Base-by-base conservation (phyloP, 1,284 basidiomycete species). In the Sparassis latifolia region DNA sequence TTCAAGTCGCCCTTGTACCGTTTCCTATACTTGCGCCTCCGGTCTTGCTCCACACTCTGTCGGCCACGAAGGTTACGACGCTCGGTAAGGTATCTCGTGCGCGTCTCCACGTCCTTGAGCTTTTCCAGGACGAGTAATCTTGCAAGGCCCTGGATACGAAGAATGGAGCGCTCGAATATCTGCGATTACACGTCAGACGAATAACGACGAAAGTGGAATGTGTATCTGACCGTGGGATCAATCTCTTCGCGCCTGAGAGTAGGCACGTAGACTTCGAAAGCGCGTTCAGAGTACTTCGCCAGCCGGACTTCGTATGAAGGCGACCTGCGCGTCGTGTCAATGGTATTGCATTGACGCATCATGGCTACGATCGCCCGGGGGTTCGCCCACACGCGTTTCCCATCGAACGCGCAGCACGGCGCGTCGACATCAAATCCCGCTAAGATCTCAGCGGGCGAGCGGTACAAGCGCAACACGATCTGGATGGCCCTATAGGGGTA, bases 341-440 rank as follows among this genome's bases (percentile, higher is more conserved):
- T 71, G 0, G 76, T 79, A 61, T 82, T 82, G 62, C 73, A 73
- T 61, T 82, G 80, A 10, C 77, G 74, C 74, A 83, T 81, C 70
- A 77, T 73, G 5, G 79, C 73, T 10, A 76, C 64, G 49, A 81
- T 70, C 9, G 78, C 73, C 5, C 79, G 70, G 2, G 80, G 80
- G 55, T 74, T 80, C 3, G 76, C 77, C 68, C 73, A 77, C n/a
- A 82, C 75, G 29, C 71, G 74, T 51, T 68, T 53, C 62, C 77
- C 79, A 60, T 82, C 77, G 53, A 74, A 82, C 2, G 74, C 73
- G 50, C 75, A 78, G 63, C 78, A 81, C 9, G 79, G 75, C 0
- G 76, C 74, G 52, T 82, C 80, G 38, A 84, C 74, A 55, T 82
- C 80, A 54, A 84, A 84, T 3, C 80, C 80, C 2, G 79, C 77